Evolutionary conservation across 2,329 filamentous ascomycete species (phyloP), one percentile per base, ranked within the genome.

Genomic region (Amphichorda felina): DNA sequence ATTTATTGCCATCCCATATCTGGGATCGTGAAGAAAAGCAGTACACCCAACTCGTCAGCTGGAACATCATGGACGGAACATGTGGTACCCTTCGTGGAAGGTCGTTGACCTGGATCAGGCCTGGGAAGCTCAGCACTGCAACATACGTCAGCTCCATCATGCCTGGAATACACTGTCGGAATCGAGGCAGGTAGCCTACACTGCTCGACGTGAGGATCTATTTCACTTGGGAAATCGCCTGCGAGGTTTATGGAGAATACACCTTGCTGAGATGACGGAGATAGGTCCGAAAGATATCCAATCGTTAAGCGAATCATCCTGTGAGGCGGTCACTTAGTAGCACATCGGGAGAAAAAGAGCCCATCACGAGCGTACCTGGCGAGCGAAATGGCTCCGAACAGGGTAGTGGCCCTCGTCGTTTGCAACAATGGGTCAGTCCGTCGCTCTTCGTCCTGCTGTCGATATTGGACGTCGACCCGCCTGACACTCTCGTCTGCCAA

Each of bases 41-140:
- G 16, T 35, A 35, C 13, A 35, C 34, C 34, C 34, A 35, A 17
- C 17, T 18, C 27, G 34, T 35, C 15, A 35, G 34, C 26, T 35
- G 26, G 26, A 16, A 14, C 34, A 30, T 33, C 7, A 21, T 24
- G 4, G 31, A 22, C 11, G 31, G 31, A 29, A 16, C 27, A 13
- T 29, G 13, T n/a, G 13, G 13, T 6, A n/a, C 11, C 10, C 11
- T n/a, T 25, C 19, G 9, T 14, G 31, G 13, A 8, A 33, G 11
- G 4, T 9, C 19, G n/a, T 24, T 33, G 19, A 18, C 19, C 9
- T 24, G 10, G 19, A 15, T 25, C 31, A 33, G 18, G 18, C 19
- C 19, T 14, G 31, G 22, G 18, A 25, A 11, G 31, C 19, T 15
- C 18, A 33, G 14, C 10, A 33, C 31, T 33, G 19, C 16, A 17